Evolutionary conservation across 192 early-diverging fungal species (phyloP), one percentile per base, ranked within the genome.

Genomic region (Phycomyces nitens): DNA sequence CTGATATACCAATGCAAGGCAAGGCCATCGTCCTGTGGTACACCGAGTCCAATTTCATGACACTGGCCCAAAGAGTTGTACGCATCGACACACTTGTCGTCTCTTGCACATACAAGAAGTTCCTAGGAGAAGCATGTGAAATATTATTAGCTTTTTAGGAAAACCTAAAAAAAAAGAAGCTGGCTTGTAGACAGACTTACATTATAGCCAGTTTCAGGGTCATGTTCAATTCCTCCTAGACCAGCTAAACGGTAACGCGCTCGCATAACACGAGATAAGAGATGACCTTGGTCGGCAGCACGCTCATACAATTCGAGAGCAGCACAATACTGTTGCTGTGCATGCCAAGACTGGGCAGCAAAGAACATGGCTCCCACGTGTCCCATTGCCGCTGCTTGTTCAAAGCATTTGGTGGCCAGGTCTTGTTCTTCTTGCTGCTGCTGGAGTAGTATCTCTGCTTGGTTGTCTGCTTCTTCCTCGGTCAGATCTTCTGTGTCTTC

Each of bases 1-100:
- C 52, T 8, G 72, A 62, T 24, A 58, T 74, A 74, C 72, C 72
- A 74, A 16, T 47, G 16, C 5, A 60, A 42, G 11, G 72, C 72
- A 40, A 56, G 39, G 8, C 44, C 15, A 44, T 58, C 21, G 57
- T 69, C 38, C 29, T 61, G 52, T 18, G 21, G n/a, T 14, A 60
- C 62, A 1, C 65, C 66, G 44, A 60, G 38, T 16, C 72, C 72
- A 40, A 44, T 58, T 54, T 74, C 72, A 49, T 74, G 62, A n/a
- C 72, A 74, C 12, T 74, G 63, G 0, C 61, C 72, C 20, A 74
- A 34, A 5, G 53, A 60, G 42, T 69, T 69, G 26, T 56, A 74
- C 27, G 67, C 65, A 22, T 69, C 67, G 23, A 57, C 58, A 20
- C 60, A 38, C 7, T 61, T n/a, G n/a, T n/a, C n/a, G n/a, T n/a